These are phyloP conservation scores for Penicillium hesseltinei DNA, from an alignment of 2,329 filamentous ascomycete species.

Conservation along the genomic window DNA sequence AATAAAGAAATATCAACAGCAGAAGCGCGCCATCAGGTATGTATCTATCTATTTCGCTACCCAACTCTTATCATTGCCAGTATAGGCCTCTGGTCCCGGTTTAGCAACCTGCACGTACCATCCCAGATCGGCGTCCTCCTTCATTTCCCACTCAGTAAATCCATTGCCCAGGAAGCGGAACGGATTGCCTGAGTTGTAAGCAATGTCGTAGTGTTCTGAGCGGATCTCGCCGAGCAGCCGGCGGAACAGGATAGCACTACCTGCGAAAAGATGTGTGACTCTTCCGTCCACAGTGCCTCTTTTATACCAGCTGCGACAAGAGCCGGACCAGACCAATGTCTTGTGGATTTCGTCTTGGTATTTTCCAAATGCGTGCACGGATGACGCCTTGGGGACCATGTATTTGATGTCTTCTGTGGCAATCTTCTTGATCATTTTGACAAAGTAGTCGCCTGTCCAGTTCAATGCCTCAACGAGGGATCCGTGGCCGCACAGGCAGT, in stretches of 20 bases:
- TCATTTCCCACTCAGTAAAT: constrained; percentile 8
- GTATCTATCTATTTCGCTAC: not conserved
- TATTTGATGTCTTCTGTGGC: constrained; percentile 31
- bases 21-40: not conserved
- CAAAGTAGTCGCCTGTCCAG: constrained; percentile 31
- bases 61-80: not conserved
- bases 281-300: constrained; percentile 44
- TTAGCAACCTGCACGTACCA: constrained; percentile 1
- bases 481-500: constrained; percentile 31
- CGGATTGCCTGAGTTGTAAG: constrained; percentile 30
- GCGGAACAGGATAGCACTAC: constrained; percentile 41
- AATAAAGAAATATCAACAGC: not conserved
- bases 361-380: constrained; percentile 47
- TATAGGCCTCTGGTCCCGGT: not conserved
- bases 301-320: constrained; percentile 57
- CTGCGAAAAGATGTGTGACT: constrained; percentile 48
- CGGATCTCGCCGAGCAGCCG: constrained; percentile 32
- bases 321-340: constrained; percentile 26
- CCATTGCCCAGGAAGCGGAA: constrained; percentile 12
- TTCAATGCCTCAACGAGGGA: constrained; percentile 24
- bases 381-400: constrained; percentile 36
- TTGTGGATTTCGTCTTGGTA: constrained; percentile 52
- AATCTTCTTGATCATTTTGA: constrained; percentile 35
- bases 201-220: constrained; percentile 51
- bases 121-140: constrained; percentile 18